Percentiles rank a stretch among this genome's conserved stretches.
These are phyloP conservation scores for Colletotrichum tropicicola DNA, from an alignment of 2,329 filamentous ascomycete genomes.

Conservation along the genomic window DNA sequence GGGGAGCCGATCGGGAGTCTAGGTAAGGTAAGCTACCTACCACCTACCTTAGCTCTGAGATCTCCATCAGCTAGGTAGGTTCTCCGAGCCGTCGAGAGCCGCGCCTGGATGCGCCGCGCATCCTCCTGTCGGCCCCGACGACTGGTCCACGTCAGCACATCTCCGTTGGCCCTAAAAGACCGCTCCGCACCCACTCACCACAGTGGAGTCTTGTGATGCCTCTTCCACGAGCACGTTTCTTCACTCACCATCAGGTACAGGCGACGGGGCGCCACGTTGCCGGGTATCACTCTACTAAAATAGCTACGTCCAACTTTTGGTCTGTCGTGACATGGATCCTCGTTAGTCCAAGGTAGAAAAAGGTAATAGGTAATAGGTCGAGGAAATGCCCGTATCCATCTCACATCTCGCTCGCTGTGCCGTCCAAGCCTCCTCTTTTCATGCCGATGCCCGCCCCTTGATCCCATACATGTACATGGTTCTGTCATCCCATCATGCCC, in stretches of 20 bases:
- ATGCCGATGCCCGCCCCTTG: background rate
- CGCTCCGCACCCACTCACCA: no score
- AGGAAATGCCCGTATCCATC: background rate
- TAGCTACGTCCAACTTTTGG: conserved; percentile 1
- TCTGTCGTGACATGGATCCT: background rate
- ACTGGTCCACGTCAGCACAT: background rate
- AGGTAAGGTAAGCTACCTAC: no score
- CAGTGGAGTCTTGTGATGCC: no score
- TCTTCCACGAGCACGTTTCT: no score
- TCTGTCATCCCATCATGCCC: conserved; percentile 7
- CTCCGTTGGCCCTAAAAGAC: no score
- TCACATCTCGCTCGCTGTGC: background rate
- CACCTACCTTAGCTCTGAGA: no score
- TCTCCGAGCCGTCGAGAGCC: background rate
- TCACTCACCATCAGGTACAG: background rate
- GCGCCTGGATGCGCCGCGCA: no score
- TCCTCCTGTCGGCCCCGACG: no score
- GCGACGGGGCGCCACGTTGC: background rate
- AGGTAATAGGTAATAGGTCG: background rate
- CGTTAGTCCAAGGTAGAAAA: background rate
- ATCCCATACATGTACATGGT: background rate
- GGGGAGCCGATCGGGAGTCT: no score
- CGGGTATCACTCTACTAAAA: conserved; percentile 12
- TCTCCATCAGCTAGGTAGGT: no score
- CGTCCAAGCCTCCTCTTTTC: background rate